Percentiles rank a stretch among this genome's conserved stretches.
phyloP scores from a whole-genome alignment of 2,329 filamentous ascomycete species.

The Aureobasidium sp. region DNA sequence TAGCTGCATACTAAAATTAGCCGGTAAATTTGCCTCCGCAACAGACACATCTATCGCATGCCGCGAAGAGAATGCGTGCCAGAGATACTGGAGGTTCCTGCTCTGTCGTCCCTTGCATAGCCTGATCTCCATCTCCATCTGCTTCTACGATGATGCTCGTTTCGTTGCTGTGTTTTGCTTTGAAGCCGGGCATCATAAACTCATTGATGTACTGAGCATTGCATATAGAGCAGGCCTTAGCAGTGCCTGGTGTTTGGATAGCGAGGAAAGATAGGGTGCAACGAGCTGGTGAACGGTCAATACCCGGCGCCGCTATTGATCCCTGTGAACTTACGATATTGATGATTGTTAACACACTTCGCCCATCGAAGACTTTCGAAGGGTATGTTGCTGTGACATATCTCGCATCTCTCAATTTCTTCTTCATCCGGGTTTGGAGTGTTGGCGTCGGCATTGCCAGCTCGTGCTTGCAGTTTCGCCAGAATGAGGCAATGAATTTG shows the following conservation, averaged over 20 bases:
- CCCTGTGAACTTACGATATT: constrained; percentile 37
- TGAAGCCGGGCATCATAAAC: constrained; percentile 24
- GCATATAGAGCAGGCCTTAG: constrained; percentile 50
- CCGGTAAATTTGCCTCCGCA: constrained; percentile 33
- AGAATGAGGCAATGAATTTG: constrained; percentile 16
- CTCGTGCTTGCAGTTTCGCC: constrained; percentile 11
- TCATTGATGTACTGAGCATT: constrained; percentile 43
- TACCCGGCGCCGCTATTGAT: background rate
- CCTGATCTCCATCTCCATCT: background rate
- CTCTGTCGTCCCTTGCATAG: constrained; percentile 17
- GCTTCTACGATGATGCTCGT: background rate
- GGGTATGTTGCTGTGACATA: constrained; percentile 43
- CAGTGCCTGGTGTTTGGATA: constrained; percentile 48
- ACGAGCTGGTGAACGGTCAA: constrained; percentile 33
- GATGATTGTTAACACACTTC: constrained; percentile 45
- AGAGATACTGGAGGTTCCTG: constrained; percentile 23
- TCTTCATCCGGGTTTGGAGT: constrained; percentile 4
- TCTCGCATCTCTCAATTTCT: constrained; percentile 42
- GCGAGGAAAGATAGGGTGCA: constrained; percentile 49
- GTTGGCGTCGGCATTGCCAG: constrained; percentile 6
- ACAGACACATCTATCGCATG: constrained; percentile 32
- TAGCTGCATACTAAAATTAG: constrained; percentile 18
- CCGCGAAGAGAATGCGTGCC: constrained; percentile 29
- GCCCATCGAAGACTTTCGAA: constrained; percentile 43
- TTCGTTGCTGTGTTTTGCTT: background rate